Evolutionary conservation across 169 alveolate species (phyloP).

Genomic region (Pseudocohnilembus persalinus): DNA sequence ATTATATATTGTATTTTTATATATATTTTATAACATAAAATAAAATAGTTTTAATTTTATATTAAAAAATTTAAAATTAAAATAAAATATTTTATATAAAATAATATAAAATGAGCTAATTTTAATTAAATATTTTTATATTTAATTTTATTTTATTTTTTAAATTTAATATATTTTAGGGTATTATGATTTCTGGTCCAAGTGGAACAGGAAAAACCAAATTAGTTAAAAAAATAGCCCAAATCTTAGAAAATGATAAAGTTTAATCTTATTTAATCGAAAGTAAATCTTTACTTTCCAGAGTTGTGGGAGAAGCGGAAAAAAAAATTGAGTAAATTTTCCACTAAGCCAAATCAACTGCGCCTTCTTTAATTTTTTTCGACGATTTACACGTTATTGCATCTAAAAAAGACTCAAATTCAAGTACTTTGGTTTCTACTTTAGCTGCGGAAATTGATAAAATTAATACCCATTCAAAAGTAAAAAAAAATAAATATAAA

Average conservation of each 20-base stretch:
- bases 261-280: slow-evolving; percentile 31
- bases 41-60: slow-evolving; percentile 14
- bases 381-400: slow-evolving; percentile 94
- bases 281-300: slow-evolving; percentile 22
- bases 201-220: slow-evolving; percentile 77
- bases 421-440: slow-evolving; percentile 78
- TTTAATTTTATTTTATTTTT: slow-evolving; percentile 31
- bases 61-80: slow-evolving; percentile 35
- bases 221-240: slow-evolving; percentile 44
- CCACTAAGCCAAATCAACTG: slow-evolving; percentile 44
- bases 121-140: slow-evolving; percentile 34
- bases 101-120: slow-evolving; percentile 30
- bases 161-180: too few species aligned
- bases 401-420: slow-evolving; percentile 70
- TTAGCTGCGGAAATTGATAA: slow-evolving; percentile 89
- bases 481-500: too few species aligned
- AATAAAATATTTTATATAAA: slow-evolving; percentile 49
- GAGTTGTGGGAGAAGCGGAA: slow-evolving; percentile 28
- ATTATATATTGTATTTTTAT: not conserved
- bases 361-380: slow-evolving; percentile 77
- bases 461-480: slow-evolving; percentile 20
- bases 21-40: not conserved
- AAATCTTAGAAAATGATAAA: slow-evolving; percentile 32
- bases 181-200: slow-evolving; percentile 64
- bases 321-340: slow-evolving; percentile 39